Evolutionary conservation across 2,329 filamentous ascomycete species (phyloP).

Genomic region (Cylindrodendrum hubeiense): DNA sequence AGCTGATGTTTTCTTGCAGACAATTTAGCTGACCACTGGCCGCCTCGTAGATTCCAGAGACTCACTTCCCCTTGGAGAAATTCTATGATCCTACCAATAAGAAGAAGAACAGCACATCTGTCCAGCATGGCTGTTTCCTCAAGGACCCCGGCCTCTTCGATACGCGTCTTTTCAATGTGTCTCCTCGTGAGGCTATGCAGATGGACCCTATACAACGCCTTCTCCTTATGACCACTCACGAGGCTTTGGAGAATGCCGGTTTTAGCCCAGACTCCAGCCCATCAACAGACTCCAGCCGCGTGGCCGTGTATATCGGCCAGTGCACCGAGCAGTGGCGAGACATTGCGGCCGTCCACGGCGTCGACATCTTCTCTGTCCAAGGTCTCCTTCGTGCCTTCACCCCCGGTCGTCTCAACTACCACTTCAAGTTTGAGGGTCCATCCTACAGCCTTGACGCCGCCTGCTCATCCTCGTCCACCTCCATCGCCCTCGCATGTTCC

Average conservation of each 20-base stretch:
- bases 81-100: conserved; percentile 65
- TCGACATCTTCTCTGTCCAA: conserved; percentile 66
- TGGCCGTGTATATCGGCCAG: conserved; percentile 81
- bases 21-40: too few species aligned
- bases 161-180: conserved; percentile 79
- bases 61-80: conserved; percentile 67
- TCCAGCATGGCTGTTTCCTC: conserved; percentile 58
- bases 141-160: conserved; percentile 76
- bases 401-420: conserved; percentile 76
- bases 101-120: conserved; percentile 68
- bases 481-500: conserved; percentile 77
- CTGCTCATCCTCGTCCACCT: conserved; percentile 79
- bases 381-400: conserved; percentile 58
- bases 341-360: conserved; percentile 78
- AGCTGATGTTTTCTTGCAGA: neutral
- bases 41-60: conserved; percentile 50
- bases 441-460: conserved; percentile 80
- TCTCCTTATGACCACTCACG: conserved; percentile 73
- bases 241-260: conserved; percentile 75
- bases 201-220: conserved; percentile 76
- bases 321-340: conserved; percentile 84
- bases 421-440: conserved; percentile 80
- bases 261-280: conserved; percentile 72
- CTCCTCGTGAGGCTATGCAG: conserved; percentile 52
- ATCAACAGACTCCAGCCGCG: conserved; percentile 65